A percentile compares a stretch with the other conserved stretches of the same genome.
phyloP scores from a whole-genome alignment of 805 yeast species.

The Middelhovenomyces tepae region DNA sequence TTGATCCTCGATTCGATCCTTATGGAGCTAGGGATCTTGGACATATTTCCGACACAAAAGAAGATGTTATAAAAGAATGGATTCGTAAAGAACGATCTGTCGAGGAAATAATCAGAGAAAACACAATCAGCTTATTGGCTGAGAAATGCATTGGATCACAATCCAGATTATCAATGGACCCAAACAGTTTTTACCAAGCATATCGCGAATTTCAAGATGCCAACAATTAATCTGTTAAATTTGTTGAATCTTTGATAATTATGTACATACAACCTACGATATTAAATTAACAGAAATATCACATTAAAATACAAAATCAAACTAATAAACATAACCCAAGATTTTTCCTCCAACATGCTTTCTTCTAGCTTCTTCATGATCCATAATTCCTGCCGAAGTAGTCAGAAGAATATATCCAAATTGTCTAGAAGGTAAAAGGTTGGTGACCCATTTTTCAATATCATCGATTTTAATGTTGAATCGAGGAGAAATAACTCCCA shows the following conservation, averaged over 20 bases:
- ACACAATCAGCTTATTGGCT: constrained; percentile 12
- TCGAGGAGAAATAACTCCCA: constrained; percentile 98
- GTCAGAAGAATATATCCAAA: constrained; percentile 96
- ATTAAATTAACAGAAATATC: constrained; percentile 1
- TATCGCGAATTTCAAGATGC: constrained; percentile 4
- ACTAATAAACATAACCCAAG: constrained; percentile 92
- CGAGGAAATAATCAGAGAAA: constrained; percentile 15
- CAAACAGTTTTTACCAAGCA: constrained; percentile 12
- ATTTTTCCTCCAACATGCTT: constrained; percentile 99
- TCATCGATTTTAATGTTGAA: constrained; percentile 93
- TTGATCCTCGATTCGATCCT: too few species aligned
- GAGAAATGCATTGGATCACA: constrained; percentile 16
- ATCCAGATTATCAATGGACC: constrained; percentile 13
- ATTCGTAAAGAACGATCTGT: constrained; percentile 13
- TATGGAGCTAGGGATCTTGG: constrained; percentile 17
- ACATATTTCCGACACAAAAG: constrained; percentile 5
- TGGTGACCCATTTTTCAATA: constrained; percentile 97
- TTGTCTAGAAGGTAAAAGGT: constrained; percentile 98
- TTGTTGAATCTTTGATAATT: constrained; percentile 1
- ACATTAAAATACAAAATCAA: constrained; percentile 3
- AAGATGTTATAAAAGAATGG: constrained; percentile 13
- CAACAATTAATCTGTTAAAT: constrained; percentile 5
- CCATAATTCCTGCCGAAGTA: constrained; percentile 99
- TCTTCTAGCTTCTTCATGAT: constrained; percentile 99
- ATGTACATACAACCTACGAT: constrained; percentile 4